Percentiles rank a stretch among this genome's conserved stretches.
Evolutionary conservation across 164 flowering plant species (phyloP).

Genomic region (Magnolia kwangsiensis): DNA sequence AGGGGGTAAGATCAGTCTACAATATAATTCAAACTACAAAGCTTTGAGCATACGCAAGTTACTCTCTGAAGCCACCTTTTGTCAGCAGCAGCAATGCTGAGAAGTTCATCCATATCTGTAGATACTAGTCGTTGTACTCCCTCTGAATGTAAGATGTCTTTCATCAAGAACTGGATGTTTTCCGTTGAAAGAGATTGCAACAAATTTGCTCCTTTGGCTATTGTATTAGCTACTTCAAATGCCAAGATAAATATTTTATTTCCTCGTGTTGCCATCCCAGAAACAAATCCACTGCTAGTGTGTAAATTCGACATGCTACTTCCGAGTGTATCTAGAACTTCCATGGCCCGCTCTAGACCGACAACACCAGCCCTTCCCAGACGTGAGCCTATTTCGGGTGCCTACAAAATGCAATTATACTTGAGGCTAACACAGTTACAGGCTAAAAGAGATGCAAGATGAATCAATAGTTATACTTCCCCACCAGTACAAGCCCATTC

Average conservation of each 20-base stretch:
- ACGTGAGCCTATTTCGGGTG: conserved; percentile 70
- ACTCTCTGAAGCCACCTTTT: conserved; percentile 50
- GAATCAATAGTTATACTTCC: not conserved
- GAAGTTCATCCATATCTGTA: conserved; percentile 67
- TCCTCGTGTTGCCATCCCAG: conserved; percentile 65
- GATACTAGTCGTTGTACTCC: conserved; percentile 73
- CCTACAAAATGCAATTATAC: conserved; percentile 32
- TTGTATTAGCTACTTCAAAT: conserved; percentile 89
- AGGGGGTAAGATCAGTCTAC: too few species aligned
- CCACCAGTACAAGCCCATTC: not conserved
- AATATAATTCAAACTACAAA: not conserved
- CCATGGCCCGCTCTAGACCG: conserved; percentile 79
- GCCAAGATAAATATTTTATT: conserved; percentile 72
- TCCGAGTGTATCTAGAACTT: conserved; percentile 84
- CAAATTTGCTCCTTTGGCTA: conserved; percentile 77
- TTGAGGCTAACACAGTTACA: not conserved
- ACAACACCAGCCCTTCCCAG: conserved; percentile 78
- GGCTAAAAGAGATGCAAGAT: not conserved
- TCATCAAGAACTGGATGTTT: conserved; percentile 58
- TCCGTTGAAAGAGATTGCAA: conserved; percentile 82
- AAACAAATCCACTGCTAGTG: conserved; percentile 58
- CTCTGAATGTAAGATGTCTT: conserved; percentile 72
- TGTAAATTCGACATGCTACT: conserved; percentile 85
- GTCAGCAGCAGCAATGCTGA: conserved; percentile 81
- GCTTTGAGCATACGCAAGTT: conserved; percentile 4